Percentiles rank a stretch among this genome's conserved stretches.
Evolutionary conservation across 2,329 filamentous ascomycete species (phyloP).

Genomic region (Dactylonectria estremocensis): DNA sequence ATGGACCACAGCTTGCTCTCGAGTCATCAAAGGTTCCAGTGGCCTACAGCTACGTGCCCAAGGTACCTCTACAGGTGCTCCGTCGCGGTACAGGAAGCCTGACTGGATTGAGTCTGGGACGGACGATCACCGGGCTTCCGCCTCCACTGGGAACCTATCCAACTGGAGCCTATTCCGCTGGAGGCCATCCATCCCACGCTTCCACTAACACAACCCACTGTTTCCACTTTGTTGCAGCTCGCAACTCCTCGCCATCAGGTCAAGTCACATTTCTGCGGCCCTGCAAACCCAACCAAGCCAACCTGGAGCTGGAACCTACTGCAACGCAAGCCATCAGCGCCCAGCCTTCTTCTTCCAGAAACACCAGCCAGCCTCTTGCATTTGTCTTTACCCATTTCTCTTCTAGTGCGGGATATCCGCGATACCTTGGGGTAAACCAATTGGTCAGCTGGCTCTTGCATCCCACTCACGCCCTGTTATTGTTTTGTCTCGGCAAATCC

Average conservation of each 20-base stretch:
- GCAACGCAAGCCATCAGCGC: not conserved
- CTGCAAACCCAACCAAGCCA: not conserved
- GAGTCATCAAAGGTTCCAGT: constrained; percentile 7
- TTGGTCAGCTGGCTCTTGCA: constrained; percentile 1
- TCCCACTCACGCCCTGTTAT: not conserved
- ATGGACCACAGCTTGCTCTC: not conserved
- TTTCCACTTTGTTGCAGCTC: not conserved
- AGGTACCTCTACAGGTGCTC: constrained; percentile 13
- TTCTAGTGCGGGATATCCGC: not conserved
- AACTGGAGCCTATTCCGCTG: constrained; percentile 8
- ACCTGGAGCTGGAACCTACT: no score
- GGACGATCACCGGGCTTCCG: constrained; percentile 20
- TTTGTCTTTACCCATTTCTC: constrained; percentile 18
- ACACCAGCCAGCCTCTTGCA: constrained; percentile 32
- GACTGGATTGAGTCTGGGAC: constrained; percentile 14
- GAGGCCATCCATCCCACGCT: no score
- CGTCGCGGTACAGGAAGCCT: constrained; percentile 28
- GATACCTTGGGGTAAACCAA: not conserved
- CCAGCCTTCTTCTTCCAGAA: constrained; percentile 22
- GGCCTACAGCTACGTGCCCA: no score
- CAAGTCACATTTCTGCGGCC: constrained; percentile 6
- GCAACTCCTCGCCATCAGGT: not conserved
- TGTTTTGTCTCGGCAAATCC: constrained; percentile 24
- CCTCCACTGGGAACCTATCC: constrained; percentile 2
- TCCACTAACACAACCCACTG: not conserved